A percentile compares a stretch with the other conserved stretches of the same genome.
Evolutionary conservation across 768 basidiomycete genomes (phyloP).

Genomic region (Xanthoconium stramineum): DNA sequence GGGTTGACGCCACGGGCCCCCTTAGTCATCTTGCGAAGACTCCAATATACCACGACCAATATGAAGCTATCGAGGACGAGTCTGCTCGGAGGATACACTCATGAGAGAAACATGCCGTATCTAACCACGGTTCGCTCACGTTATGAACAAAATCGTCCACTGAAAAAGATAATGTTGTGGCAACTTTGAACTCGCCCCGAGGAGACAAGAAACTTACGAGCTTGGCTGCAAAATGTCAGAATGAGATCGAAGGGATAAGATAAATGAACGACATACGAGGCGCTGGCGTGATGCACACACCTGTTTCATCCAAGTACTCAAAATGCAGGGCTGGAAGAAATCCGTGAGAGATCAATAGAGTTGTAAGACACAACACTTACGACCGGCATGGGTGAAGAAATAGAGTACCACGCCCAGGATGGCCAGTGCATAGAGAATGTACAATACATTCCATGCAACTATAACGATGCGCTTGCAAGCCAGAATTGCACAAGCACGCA

Average conservation of each 20-base stretch:
- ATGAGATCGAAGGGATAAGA: background rate
- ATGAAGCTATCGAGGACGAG: constrained; percentile 13
- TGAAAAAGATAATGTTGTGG: background rate
- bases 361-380: background rate
- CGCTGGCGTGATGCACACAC: constrained; percentile 8
- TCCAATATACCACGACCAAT: background rate
- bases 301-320: constrained; percentile 5
- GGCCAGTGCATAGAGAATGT: constrained; percentile 6
- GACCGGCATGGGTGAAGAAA: background rate
- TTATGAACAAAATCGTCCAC: constrained; percentile 15
- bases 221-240: background rate
- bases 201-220: constrained; percentile 6
- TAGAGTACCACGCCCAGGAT: background rate
- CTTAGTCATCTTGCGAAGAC: constrained; percentile 1
- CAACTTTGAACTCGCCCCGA: background rate
- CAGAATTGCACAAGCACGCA: constrained; percentile 26
- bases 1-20: background rate
- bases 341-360: background rate
- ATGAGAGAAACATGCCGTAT: background rate
- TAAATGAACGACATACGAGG: constrained; percentile 10
- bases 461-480: constrained; percentile 6
- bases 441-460: background rate
- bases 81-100: constrained; percentile 4
- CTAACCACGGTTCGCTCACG: constrained; percentile 6
- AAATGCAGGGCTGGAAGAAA: constrained; percentile 1